Conservation (phyloP, 208 protist genomes). For the Trypanosoma vivax region DNA sequence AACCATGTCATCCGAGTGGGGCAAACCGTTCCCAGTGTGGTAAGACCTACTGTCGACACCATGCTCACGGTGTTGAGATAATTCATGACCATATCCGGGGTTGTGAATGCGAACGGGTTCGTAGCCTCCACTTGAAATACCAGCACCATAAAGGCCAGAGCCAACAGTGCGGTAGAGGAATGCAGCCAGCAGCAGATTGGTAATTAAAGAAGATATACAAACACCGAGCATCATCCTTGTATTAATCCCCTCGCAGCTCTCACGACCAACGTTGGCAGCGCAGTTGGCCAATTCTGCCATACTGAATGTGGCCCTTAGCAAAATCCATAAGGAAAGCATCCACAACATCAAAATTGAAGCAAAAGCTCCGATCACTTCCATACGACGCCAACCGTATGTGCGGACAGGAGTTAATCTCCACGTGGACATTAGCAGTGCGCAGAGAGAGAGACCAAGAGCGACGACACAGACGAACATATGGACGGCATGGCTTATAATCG, state of each 20-base stretch:
- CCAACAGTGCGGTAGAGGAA: too few relatives aligned
- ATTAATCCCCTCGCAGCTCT: conserved; percentile 7
- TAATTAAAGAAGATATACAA: too few relatives aligned
- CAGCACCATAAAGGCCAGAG: too few relatives aligned
- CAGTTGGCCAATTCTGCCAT: conserved; percentile 9
- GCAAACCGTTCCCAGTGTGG: too few relatives aligned
- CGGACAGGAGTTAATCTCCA: conserved; percentile 11
- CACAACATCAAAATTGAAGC: conserved; percentile 42
- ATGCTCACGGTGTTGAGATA: too few relatives aligned
- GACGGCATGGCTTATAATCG: conserved; percentile 44
- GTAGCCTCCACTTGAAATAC: too few relatives aligned
- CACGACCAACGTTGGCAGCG: neutral
- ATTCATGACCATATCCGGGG: too few relatives aligned
- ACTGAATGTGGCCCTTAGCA: conserved; percentile 24
- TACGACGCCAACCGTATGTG: conserved; percentile 38
- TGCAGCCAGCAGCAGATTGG: too few relatives aligned
- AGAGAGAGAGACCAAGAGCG: conserved; percentile 30
- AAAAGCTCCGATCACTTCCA: conserved; percentile 45
- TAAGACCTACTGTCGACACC: too few relatives aligned
- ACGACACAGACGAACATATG: conserved; percentile 51
- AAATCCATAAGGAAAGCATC: conserved; percentile 25
- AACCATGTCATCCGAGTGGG: too few relatives aligned
- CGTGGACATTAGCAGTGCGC: conserved; percentile 19
- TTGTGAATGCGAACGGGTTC: too few relatives aligned
- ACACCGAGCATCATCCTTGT: too few relatives aligned